Base-by-base conservation (phyloP, 768 basidiomycete genomes). In the Aureoboletus auriporus region DNA sequence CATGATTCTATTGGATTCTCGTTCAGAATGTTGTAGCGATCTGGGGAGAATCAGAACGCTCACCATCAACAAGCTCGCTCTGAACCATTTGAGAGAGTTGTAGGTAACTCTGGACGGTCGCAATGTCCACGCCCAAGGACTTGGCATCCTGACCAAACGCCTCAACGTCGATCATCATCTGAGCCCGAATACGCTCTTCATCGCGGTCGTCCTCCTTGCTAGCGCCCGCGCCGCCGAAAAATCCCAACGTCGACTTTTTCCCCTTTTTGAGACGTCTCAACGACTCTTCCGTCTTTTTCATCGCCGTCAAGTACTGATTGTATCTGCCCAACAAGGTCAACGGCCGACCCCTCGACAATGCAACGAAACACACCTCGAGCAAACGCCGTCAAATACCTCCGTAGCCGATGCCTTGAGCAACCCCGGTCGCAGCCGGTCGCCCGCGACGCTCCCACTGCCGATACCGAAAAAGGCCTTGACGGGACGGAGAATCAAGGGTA, bases 211-310 rank as follows among this genome's bases (percentile, higher is more conserved):
- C 88, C 9, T 80, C 79, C 42, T 72, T 78, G 26, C 70, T 65
- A 12, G 70, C 56, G 38, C 64, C 64, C 4, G 75, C 54, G 41
- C 69, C 72, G 27, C 87, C 79, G 58, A 98, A 96, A 23, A 96
- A 72, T 4, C 90, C 89, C 65, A 91, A 88, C 0, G 83, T 74
- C 0, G 74, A 71, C 56, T 86, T 90, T 60, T 89, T 91, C 38
- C 88, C 86, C 65, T 89, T 95, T 62, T 93, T 93, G 57, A 95
- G 75, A 33, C 89, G 79, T 34, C 86, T 76, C 23, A 98, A 71
- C 10, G 90, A 86, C 61, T 93, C 93, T 54, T 97, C 93, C 8
- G 91, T 91, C 73, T 95, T 95, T 66, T 84, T 89, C 79, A 94
- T 92, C 1, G 82, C 79, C 9, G 82, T 75, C 20, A 98, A 74